Conservation (phyloP, 2,329 filamentous ascomycete genomes). For the Chaetomiaceae sp. region DNA sequence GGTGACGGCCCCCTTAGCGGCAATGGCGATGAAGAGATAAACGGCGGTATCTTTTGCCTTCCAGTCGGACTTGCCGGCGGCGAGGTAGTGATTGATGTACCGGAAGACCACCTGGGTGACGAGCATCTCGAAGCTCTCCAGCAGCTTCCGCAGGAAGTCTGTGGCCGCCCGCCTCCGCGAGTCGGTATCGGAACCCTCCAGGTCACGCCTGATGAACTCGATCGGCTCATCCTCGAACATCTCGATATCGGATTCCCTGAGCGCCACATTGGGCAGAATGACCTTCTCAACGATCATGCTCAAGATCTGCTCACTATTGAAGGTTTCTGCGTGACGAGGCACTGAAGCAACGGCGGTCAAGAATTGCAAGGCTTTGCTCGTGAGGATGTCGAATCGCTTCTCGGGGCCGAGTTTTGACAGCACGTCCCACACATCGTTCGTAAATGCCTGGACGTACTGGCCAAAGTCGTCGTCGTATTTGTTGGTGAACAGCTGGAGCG, state of each 20-base stretch:
- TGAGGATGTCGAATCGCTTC: slow-evolving; percentile 88
- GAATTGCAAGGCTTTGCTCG: slow-evolving; percentile 92
- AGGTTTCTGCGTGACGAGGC: slow-evolving; percentile 69
- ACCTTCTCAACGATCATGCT: slow-evolving; percentile 92
- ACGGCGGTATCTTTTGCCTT: slow-evolving; percentile 98
- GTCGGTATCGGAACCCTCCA: slow-evolving; percentile 94
- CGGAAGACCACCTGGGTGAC: slow-evolving; percentile 83
- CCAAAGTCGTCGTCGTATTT: slow-evolving; percentile 96
- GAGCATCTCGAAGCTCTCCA: slow-evolving; percentile 78
- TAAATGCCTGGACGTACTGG: slow-evolving; percentile 71
- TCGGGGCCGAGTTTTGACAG: slow-evolving; percentile 80
- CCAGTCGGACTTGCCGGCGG: slow-evolving; percentile 79
- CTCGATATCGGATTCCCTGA: slow-evolving; percentile 90
- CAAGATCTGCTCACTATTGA: slow-evolving; percentile 75
- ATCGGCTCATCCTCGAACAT: slow-evolving; percentile 98
- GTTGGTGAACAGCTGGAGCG: slow-evolving; percentile 79
- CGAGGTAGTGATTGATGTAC: slow-evolving; percentile 82
- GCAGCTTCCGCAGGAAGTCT: slow-evolving; percentile 83
- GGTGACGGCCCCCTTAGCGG: slow-evolving; percentile 83
- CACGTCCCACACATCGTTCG: slow-evolving; percentile 84
- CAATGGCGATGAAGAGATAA: slow-evolving; percentile 90
- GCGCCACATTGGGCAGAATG: slow-evolving; percentile 82
- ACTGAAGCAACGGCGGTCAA: slow-evolving; percentile 81
- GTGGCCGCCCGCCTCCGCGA: slow-evolving; percentile 88
- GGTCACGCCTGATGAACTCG: slow-evolving; percentile 89